Evolutionary conservation across 2,329 filamentous ascomycete species (phyloP).

Genomic region (Lecanicillium sp.): DNA sequence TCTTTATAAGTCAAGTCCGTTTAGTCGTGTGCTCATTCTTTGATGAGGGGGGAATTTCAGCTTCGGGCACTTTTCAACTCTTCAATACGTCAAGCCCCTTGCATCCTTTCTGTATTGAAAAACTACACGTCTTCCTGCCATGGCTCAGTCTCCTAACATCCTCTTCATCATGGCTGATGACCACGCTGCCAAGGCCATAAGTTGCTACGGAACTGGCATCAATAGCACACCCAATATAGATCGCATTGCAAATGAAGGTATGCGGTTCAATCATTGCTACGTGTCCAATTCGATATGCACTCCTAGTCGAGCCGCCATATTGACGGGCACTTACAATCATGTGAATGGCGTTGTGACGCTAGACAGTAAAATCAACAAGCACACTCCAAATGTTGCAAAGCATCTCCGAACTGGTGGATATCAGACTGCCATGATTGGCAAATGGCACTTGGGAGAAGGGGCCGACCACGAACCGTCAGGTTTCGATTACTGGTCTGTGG

Average conservation of each 20-base stretch:
- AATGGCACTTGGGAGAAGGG: conserved; percentile 46
- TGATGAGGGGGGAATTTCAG: too few relatives aligned
- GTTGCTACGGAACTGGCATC: conserved; percentile 39
- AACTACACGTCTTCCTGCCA: neutral
- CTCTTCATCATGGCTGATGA: conserved; percentile 48
- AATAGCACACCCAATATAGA: conserved; percentile 44
- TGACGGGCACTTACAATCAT: conserved; percentile 43
- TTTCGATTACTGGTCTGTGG: conserved; percentile 43
- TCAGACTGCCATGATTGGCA: conserved; percentile 43
- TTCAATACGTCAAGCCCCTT: too few relatives aligned
- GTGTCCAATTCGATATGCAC: conserved; percentile 47
- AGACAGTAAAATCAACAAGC: conserved; percentile 38
- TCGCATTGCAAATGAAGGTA: conserved; percentile 38
- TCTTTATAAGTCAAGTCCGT: too few relatives aligned
- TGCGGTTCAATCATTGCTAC: conserved; percentile 45
- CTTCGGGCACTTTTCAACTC: too few relatives aligned
- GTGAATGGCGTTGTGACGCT: conserved; percentile 44
- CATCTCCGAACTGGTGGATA: conserved; percentile 36
- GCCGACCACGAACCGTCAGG: conserved; percentile 35
- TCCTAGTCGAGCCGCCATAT: conserved; percentile 39
- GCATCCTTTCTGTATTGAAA: too few relatives aligned
- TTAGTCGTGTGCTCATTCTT: too few relatives aligned
- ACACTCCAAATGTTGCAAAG: conserved; percentile 43
- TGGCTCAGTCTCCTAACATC: conserved; percentile 14
- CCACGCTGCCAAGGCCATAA: conserved; percentile 42